Base-by-base conservation (phyloP, 805 yeast species). In the Hanseniaspora pseudoguilliermondii region DNA sequence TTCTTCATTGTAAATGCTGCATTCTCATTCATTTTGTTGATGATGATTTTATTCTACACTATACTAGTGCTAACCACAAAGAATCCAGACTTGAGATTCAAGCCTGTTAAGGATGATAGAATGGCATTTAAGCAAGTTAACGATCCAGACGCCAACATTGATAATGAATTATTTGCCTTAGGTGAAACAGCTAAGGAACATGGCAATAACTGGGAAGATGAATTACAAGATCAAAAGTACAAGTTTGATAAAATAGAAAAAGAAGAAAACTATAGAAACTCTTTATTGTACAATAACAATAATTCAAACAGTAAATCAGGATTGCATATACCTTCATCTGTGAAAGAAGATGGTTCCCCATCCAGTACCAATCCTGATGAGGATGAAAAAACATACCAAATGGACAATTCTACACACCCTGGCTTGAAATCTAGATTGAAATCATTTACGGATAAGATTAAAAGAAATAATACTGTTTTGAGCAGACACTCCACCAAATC, bases 1-100 rank as follows among this genome's bases (percentile, higher is more conserved):
- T 90, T 86, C 71, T 90, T 90, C 68, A 76, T 90, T 57, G 68
- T 90, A 67, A 90, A 90, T 67, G 96, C 96, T 7, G 95, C 91
- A 5, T 89, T 86, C 65, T 81, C 95, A 9, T 75, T 86, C 60
- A 75, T 87, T 53, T 73, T 90, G 62, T 75, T 90, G 66, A 61
- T 89, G 38, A 69, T 83, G 72, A 83, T 86, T 63, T 74, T 89
- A 58, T 81, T 81, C 2, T 82, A 84, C 61, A 77, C 83, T 56
- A 66, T 70, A n/a, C 70, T 81, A 63, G 81, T 86, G 9, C 59
- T 85, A 1, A 74, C 82, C 61, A 82, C 90, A 36, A 86, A 84
- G 73, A 87, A 87, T 66, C 96, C 96, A 29, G 96, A 87, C 69
- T 81, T 89, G 11, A 79, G 93, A 68, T 85, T 85, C 67, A 86